These are phyloP conservation scores for Nepenthes mirabilis DNA, from an alignment of 148 eudicot species.

Conservation along the genomic window DNA sequence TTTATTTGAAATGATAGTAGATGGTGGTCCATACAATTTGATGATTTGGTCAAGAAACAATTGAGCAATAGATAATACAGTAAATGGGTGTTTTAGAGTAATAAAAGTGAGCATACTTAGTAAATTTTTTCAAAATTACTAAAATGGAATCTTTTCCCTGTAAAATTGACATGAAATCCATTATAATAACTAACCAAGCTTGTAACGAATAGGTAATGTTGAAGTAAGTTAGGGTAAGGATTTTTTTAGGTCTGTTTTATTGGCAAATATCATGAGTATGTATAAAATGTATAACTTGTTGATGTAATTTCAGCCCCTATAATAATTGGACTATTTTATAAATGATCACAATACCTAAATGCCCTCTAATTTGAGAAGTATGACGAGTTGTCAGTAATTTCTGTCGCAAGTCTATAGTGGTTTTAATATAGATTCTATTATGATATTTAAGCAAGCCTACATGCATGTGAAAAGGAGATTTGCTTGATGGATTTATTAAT, in stretches of 20 bases:
- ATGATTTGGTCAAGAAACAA: no score
- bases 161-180: background rate
- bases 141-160: background rate
- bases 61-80: no score
- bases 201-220: background rate
- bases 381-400: background rate
- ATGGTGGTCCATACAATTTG: no score
- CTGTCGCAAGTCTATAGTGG: background rate
- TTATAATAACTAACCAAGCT: background rate
- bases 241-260: background rate
- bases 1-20: no score
- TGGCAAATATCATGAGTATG: background rate
- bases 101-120: no score
- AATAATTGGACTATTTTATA: background rate
- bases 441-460: no score
- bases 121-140: no score
- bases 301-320: no score
- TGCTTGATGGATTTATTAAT: no score
- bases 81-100: no score
- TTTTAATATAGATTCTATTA: background rate
- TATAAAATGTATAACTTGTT: background rate
- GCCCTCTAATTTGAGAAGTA: background rate
- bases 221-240: background rate
- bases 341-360: background rate
- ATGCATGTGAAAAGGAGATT: no score